These are phyloP conservation scores for Zygosaccharomyces pseudobailii DNA, from an alignment of 1,139 yeast species.

Conservation along the genomic window DNA sequence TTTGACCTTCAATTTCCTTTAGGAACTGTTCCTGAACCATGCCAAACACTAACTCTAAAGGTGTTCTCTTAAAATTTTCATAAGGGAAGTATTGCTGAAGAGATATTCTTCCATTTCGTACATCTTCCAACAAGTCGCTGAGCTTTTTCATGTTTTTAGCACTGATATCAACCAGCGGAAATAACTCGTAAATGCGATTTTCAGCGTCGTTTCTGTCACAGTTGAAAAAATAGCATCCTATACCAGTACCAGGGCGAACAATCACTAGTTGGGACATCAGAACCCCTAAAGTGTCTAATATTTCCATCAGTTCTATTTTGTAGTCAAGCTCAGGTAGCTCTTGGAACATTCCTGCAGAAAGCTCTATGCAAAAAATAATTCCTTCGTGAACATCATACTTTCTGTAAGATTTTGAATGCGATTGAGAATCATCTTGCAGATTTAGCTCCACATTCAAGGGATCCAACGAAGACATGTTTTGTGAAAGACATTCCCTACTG, in stretches of 20 bases:
- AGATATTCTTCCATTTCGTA: conserved; percentile 16
- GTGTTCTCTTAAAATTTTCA: conserved; percentile 26
- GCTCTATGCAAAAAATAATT: conserved; percentile 55
- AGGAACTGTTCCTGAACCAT: conserved; percentile 38
- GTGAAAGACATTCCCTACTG: background rate
- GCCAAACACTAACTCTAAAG: conserved; percentile 34
- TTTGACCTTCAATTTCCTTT: conserved; percentile 31
- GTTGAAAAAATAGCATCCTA: conserved; percentile 62
- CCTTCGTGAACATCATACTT: conserved; percentile 57
- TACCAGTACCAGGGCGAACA: conserved; percentile 57
- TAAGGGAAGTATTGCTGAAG: conserved; percentile 27
- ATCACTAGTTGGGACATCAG: conserved; percentile 56
- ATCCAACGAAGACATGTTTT: conserved; percentile 1
- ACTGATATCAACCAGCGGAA: conserved; percentile 40
- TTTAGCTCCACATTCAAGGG: conserved; percentile 1
- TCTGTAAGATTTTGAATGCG: conserved; percentile 17
- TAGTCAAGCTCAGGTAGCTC: conserved; percentile 38
- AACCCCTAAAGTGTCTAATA: conserved; percentile 50
- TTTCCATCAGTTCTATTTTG: conserved; percentile 45
- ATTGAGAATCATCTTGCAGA: background rate
- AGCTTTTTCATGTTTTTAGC: conserved; percentile 39
- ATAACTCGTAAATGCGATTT: conserved; percentile 36
- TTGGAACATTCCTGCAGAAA: conserved; percentile 46
- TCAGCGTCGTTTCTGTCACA: conserved; percentile 33
- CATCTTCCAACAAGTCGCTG: conserved; percentile 37